A percentile compares a stretch with the other conserved stretches of the same genome.
These are phyloP conservation scores for Meripilus lineatus DNA, from an alignment of 1,284 basidiomycete genomes.

Conservation along the genomic window DNA sequence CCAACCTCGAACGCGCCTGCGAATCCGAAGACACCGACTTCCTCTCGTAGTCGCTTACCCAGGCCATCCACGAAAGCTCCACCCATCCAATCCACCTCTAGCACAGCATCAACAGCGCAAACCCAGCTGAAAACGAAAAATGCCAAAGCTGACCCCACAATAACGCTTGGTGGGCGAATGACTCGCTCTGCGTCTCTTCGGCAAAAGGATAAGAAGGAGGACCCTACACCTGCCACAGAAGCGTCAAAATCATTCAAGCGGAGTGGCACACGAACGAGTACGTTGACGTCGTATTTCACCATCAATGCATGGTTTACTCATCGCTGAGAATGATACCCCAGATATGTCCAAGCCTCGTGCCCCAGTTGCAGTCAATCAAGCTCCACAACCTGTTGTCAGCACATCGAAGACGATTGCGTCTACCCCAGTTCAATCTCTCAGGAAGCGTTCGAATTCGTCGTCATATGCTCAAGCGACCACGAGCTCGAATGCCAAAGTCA, in stretches of 20 bases:
- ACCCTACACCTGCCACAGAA: not conserved
- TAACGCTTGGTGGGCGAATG: conserved; percentile 12
- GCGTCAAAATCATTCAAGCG: not conserved
- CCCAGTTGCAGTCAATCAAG: too few relatives aligned
- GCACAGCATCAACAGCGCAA: not conserved
- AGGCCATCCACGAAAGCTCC: not conserved
- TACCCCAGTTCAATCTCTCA: not conserved
- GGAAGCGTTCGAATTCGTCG: conserved; percentile 16
- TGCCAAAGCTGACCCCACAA: not conserved
- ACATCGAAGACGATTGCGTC: not conserved
- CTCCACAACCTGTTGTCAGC: too few relatives aligned
- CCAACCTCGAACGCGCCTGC: not conserved
- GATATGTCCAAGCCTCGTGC: too few relatives aligned
- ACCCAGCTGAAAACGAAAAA: conserved; percentile 1
- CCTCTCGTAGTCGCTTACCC: not conserved
- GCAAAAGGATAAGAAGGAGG: conserved; percentile 13
- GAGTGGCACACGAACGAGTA: not conserved
- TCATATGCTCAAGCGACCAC: conserved; percentile 27
- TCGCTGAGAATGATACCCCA: too few relatives aligned
- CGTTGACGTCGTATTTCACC: not conserved
- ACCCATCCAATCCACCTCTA: not conserved
- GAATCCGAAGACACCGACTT: not conserved
- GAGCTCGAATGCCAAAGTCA: conserved; percentile 24
- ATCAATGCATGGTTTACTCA: too few relatives aligned
- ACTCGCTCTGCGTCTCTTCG: conserved; percentile 16